Base-by-base conservation (phyloP, 352 stramenopile species). In the Paralagenidium karlingii region DNA sequence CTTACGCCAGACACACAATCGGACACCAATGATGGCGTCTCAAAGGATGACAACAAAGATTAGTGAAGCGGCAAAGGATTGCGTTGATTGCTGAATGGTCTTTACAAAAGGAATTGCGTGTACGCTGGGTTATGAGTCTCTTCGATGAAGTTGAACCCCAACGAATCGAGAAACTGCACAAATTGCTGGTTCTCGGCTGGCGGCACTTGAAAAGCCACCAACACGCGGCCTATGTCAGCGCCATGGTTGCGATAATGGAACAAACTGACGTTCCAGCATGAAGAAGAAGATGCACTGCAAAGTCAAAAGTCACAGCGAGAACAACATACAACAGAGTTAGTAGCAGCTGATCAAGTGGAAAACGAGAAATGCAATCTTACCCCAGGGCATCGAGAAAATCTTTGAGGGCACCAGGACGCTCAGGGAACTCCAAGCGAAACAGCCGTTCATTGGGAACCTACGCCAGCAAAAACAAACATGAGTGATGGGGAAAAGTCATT, bases 181-280 rank as follows among this genome's bases (percentile, higher is more conserved):
- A 92, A 92, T 5, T 58, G 52, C 3, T 38, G 57, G 24, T 79
- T 53, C n/a, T 89, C 65, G 7, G 38, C 43, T 1, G 57, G 42
- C 4, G 71, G 60, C 10, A 97, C 92, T 57, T 98, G 92, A 54
- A 99, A 92, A 4, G 88, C 95, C 0, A 98, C 94, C 7, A 99
- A 63, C 20, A 98, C 94, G 31, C 94, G 77, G 25, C 95, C 95
- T 58, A 98, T 97, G 51, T 99, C 94, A 53, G 95, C 92, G 40
- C 94, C 95, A 53, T 99, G 94, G 60, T 99, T 99, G 45, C 95
- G 74, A 53, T 99, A 99, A 61, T 99, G 95, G 60, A 99, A 99
- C 8, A 99, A 71, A 49, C 85, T 97, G 34, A 98, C 80, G 58
- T 99, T 98, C 88, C 88, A 98, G 24, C 68, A 22, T 16, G 19